phyloP scores from a whole-genome alignment of 2,329 filamentous ascomycete genomes.

The Fusarium vanettenii region DNA sequence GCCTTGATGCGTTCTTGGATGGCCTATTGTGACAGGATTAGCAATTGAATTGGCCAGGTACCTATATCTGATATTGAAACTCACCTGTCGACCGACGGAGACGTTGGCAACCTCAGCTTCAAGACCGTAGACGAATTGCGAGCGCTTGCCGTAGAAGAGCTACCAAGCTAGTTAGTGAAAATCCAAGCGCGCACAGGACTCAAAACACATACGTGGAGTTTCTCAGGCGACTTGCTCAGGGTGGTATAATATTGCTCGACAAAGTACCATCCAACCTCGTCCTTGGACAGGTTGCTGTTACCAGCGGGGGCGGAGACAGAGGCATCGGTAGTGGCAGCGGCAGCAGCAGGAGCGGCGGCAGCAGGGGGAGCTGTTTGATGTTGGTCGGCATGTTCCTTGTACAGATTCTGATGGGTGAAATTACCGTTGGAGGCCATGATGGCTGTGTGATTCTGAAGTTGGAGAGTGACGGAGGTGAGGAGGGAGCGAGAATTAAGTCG shows the following conservation, averaged over 20 bases:
- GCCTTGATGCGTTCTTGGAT: constrained; percentile 96
- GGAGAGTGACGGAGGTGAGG: constrained; percentile 17
- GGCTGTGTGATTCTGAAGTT: constrained; percentile 37
- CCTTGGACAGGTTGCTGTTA: constrained; percentile 74
- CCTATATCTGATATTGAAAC: constrained; percentile 1
- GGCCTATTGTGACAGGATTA: constrained; percentile 63
- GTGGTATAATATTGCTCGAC: constrained; percentile 99
- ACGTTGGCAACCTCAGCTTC: constrained; percentile 92
- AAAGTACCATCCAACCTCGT: constrained; percentile 99
- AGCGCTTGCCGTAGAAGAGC: constrained; percentile 97
- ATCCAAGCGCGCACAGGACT: not conserved
- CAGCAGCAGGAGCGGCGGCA: constrained; percentile 45
- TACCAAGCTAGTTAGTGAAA: constrained; percentile 45
- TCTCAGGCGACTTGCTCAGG: constrained; percentile 91
- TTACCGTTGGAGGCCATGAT: constrained; percentile 70
- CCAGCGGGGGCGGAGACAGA: constrained; percentile 47
- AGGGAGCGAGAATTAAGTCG: constrained; percentile 34
- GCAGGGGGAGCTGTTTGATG: constrained; percentile 50
- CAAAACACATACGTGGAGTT: constrained; percentile 76
- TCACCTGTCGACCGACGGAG: constrained; percentile 85
- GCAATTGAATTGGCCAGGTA: not conserved
- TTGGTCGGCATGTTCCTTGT: constrained; percentile 53
- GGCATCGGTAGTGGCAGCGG: constrained; percentile 43
- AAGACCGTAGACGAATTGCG: constrained; percentile 91
- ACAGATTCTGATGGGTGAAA: constrained; percentile 59